phyloP scores from a whole-genome alignment of 129 eudicot genomes.

The Daucus carota region DNA sequence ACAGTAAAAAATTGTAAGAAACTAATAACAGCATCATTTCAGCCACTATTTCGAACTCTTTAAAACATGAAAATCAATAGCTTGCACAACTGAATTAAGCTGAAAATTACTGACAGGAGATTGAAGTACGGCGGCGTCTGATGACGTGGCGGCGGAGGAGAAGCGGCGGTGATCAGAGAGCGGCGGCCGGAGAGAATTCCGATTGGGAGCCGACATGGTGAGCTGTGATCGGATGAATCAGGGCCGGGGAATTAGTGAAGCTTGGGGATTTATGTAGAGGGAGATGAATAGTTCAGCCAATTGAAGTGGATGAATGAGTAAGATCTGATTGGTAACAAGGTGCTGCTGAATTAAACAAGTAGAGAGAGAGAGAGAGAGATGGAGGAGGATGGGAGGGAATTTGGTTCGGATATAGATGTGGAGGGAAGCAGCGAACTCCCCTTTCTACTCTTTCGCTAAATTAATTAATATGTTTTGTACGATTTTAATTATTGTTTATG shows the following conservation, averaged over 20 bases:
- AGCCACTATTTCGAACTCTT: neutral
- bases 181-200: slow-evolving; percentile 66
- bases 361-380: slow-evolving; percentile 15
- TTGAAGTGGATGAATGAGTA: slow-evolving; percentile 7
- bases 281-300: slow-evolving; percentile 10
- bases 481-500: no score
- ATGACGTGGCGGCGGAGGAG: slow-evolving; percentile 22
- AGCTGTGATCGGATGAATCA: neutral
- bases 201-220: slow-evolving; percentile 21
- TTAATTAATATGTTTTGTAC: no score
- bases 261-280: slow-evolving; percentile 4
- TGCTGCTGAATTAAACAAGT: neutral
- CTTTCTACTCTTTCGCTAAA: neutral
- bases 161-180: slow-evolving; percentile 76
- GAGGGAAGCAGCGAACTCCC: slow-evolving; percentile 57
- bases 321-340: slow-evolving; percentile 35
- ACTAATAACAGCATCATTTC: neutral
- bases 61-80: neutral
- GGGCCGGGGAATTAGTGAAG: neutral
- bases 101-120: slow-evolving; percentile 42
- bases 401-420: slow-evolving; percentile 97
- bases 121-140: slow-evolving; percentile 54
- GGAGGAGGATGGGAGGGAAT: slow-evolving; percentile 55
- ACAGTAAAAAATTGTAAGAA: neutral
- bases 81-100: neutral